These are phyloP conservation scores for Coemansia erecta DNA, from an alignment of 192 early-diverging fungal species.

Conservation along the genomic window DNA sequence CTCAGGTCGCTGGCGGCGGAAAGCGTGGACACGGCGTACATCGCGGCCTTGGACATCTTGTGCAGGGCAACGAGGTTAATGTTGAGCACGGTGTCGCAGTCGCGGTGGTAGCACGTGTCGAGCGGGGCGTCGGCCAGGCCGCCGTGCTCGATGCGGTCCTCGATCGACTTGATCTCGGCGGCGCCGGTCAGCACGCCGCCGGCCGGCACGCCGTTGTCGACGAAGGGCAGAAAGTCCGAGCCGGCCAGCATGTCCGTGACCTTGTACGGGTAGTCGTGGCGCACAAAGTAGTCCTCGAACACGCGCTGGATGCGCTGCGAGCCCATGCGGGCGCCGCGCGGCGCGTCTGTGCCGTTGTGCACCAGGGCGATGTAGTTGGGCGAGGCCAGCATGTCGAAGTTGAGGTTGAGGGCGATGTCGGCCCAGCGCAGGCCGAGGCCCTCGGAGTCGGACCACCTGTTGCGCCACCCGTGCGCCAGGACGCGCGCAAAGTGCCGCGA, in stretches of 20 bases:
- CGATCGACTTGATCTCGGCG: constrained; percentile 57
- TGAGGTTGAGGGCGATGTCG: constrained; percentile 61
- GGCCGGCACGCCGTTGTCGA: constrained; percentile 61
- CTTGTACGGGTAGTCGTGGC: constrained; percentile 50
- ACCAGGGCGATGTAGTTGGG: constrained; percentile 68
- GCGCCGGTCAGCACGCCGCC: constrained; percentile 68
- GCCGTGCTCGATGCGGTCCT: constrained; percentile 56
- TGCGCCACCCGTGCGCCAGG: constrained; percentile 45
- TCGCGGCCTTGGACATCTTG: constrained; percentile 52
- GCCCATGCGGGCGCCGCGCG: constrained; percentile 43
- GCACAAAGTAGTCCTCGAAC: constrained; percentile 59
- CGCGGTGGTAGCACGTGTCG: constrained; percentile 69
- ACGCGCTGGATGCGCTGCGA: constrained; percentile 59
- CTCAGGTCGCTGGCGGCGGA: too few relatives aligned
- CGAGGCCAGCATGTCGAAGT: constrained; percentile 74
- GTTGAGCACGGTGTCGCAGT: constrained; percentile 67
- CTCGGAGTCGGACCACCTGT: constrained; percentile 38
- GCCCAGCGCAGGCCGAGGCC: constrained; percentile 34
- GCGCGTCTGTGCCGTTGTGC: constrained; percentile 64
- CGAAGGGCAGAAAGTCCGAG: constrained; percentile 68
- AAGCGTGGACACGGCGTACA: constrained; percentile 38
- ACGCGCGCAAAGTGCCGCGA: constrained; percentile 60
- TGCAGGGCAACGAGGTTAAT: constrained; percentile 58
- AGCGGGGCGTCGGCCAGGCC: constrained; percentile 64
- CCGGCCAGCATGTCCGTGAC: constrained; percentile 61